Conservation (phyloP, 75 land plant genomes). For the Pinus tabuliformis region DNA sequence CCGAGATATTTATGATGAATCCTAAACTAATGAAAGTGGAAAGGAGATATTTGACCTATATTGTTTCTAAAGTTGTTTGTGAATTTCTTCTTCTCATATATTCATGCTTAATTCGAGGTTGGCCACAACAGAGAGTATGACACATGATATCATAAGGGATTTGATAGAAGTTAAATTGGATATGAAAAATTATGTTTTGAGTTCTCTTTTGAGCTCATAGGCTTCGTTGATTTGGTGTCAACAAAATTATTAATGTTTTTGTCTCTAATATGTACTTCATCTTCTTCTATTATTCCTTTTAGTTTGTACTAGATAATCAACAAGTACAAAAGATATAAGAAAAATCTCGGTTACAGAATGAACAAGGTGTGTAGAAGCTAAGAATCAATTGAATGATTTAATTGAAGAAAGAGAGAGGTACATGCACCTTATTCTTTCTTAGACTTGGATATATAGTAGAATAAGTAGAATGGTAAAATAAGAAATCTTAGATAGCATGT, state of each 20-base stretch:
- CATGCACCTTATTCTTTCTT: not conserved
- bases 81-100: constrained; percentile 41
- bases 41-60: constrained; percentile 58
- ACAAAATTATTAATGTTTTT: not conserved
- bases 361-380: constrained; percentile 50
- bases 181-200: constrained; percentile 78
- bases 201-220: not conserved
- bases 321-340: constrained; percentile 52
- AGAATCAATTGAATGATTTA: constrained; percentile 64
- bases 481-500: not conserved
- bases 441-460: not conserved
- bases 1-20: constrained; percentile 76
- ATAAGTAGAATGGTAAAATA: not conserved
- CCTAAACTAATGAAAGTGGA: constrained; percentile 76
- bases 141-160: constrained; percentile 98
- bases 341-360: constrained; percentile 25
- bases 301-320: constrained; percentile 67
- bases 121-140: constrained; percentile 98
- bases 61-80: not conserved
- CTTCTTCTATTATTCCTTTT: not conserved
- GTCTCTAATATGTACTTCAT: not conserved
- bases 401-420: constrained; percentile 87
- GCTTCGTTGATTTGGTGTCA: not conserved
- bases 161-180: constrained; percentile 88
- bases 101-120: constrained; percentile 82